Evolutionary conservation across 805 yeast genomes (phyloP), one percentile per base, ranked within the genome.

Genomic region (Lipomyces starkeyi): DNA sequence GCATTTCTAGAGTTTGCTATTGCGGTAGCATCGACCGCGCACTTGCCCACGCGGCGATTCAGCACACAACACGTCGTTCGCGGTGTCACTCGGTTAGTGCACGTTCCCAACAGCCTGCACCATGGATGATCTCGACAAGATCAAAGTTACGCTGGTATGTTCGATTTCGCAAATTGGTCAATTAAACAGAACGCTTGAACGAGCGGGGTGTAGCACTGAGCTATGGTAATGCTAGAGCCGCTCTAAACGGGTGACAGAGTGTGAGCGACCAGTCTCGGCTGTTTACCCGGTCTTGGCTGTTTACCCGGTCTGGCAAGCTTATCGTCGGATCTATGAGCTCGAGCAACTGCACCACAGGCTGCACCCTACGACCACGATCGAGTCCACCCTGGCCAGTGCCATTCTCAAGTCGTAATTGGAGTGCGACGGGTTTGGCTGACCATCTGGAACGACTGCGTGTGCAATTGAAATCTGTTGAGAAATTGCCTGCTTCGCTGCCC

Each of bases 71-170:
- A 1, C 49, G 49, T 17, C 20, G 49, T n/a, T 43, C 22, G 11
- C 22, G 49, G 43, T 5, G 43, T 37, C 9, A 17, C 8, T 43
- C 14, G 22, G 25, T 43, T n/a, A 43, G 14, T n/a, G 49, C n/a
- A 37, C 43, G 43, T 13, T 37, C 17, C 17, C 6, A 3, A 37
- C 43, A 37, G 43, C 14, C 17, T 17, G 43, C 43, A 13, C 13
- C 11, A 59, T 56, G 63, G 61, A 57, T 32, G 62, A 64, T 37
- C 67, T 87, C 89, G 90, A 87, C 66, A 83, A 81, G 71, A 82
- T 86, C 54, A 86, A 85, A 72, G 78, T 87, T 17, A 83, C 88
- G 3, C 83, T 82, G 73, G 87, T 83, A 70, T 57, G 78, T 66
- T 55, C 22, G 13, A n/a, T 22, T 29, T 52, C 43, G 2, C 17